Percentiles rank a stretch among this genome's conserved stretches.
Evolutionary conservation across 1,139 yeast genomes (phyloP).

Genomic region (Protomyces inouyei): DNA sequence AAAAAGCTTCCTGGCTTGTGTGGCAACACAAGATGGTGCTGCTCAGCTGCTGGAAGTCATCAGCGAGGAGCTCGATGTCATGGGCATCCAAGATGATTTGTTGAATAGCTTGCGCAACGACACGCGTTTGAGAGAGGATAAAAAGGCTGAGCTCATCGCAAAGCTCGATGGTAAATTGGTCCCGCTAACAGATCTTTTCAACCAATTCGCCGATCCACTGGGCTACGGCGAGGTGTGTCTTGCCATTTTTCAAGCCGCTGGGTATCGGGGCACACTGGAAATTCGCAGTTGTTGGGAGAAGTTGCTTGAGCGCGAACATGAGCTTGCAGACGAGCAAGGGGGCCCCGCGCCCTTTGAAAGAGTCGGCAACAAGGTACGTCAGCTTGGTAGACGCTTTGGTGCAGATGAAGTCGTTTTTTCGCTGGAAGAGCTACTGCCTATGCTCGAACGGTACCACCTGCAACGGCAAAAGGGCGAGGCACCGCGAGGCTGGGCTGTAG

Average conservation of each 20-base stretch:
- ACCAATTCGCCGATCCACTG: conserved; percentile 79
- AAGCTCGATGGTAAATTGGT: conserved; percentile 61
- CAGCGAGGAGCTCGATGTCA: conserved; percentile 79
- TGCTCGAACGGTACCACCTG: conserved; percentile 44
- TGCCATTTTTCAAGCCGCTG: conserved; percentile 73
- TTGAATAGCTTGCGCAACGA: conserved; percentile 58
- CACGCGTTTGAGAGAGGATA: conserved; percentile 47
- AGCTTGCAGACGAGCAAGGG: conserved; percentile 40
- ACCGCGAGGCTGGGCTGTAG: conserved; percentile 54
- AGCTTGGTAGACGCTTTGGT: conserved; percentile 49
- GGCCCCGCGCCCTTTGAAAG: conserved; percentile 38
- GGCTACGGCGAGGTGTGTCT: conserved; percentile 82
- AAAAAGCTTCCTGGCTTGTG: conserved; percentile 81
- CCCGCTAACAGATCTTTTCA: conserved; percentile 72
- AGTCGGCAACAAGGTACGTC: conserved; percentile 43
- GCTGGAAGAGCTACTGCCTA: conserved; percentile 61
- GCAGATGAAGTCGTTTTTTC: conserved; percentile 77
- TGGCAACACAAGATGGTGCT: conserved; percentile 41
- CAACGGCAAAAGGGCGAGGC: conserved; percentile 43
- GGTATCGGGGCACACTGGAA: conserved; percentile 42
- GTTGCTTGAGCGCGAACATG: conserved; percentile 37
- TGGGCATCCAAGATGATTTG: conserved; percentile 81
- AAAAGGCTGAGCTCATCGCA: conserved; percentile 48
- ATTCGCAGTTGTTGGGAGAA: conserved; percentile 42
- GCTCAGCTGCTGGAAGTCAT: conserved; percentile 63